Evolutionary conservation across 2,329 filamentous ascomycete genomes (phyloP).

Genomic region (Periconia digitata): DNA sequence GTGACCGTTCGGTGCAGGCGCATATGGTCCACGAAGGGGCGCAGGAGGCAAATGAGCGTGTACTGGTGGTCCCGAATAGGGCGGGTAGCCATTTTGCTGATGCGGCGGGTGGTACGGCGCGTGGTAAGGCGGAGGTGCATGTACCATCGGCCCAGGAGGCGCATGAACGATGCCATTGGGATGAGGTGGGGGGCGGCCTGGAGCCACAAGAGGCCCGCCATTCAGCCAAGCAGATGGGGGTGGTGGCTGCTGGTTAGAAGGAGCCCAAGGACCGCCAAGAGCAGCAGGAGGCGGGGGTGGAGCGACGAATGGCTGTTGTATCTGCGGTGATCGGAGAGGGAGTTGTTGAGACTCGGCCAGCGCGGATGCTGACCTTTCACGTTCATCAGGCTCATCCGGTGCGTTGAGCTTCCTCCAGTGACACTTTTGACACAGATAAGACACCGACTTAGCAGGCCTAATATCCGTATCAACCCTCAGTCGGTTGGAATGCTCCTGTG

Average conservation of each 20-base stretch:
- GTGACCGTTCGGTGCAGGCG: constrained; percentile 27
- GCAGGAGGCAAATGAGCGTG: constrained; percentile 32
- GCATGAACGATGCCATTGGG: constrained; percentile 36
- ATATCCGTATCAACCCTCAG: constrained; percentile 29
- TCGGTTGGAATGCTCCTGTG: constrained; percentile 14
- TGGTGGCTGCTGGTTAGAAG: constrained; percentile 29
- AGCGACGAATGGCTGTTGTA: constrained; percentile 25
- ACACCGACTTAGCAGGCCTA: constrained; percentile 9
- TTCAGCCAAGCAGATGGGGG: constrained; percentile 31
- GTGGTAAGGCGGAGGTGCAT: constrained; percentile 35
- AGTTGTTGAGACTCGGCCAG: constrained; percentile 37
- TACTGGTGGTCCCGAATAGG: constrained; percentile 32
- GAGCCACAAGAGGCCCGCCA: constrained; percentile 24
- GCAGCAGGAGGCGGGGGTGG: constrained; percentile 18
- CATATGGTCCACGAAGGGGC: constrained; percentile 30
- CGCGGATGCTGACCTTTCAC: constrained; percentile 30
- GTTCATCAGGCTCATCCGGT: constrained; percentile 31
- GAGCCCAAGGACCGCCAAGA: constrained; percentile 13
- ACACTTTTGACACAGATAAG: constrained; percentile 53
- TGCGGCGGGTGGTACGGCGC: constrained; percentile 31
- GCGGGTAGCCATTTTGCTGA: constrained; percentile 37
- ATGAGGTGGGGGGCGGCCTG: constrained; percentile 24
- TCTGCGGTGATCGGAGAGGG: constrained; percentile 34
- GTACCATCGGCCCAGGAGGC: constrained; percentile 26
- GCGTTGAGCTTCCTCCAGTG: constrained; percentile 49